Evolutionary conservation across 768 basidiomycete genomes (phyloP), one percentile per base, ranked within the genome.

Genomic region (Lactifluus piperatus): DNA sequence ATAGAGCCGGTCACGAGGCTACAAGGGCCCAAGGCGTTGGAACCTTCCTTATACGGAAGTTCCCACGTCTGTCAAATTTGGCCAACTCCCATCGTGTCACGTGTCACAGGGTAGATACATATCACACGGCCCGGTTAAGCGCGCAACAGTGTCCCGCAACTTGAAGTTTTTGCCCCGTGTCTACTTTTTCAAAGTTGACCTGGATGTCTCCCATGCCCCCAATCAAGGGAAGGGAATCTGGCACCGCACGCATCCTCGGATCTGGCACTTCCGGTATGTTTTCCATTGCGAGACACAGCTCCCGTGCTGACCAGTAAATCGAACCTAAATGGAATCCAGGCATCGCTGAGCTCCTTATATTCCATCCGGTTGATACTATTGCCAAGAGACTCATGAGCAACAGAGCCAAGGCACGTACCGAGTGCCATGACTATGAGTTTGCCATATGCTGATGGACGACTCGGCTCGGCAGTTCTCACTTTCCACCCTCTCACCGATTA

Each of bases 381-480:
- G 93, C 97, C n/a, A 99, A 99, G 73, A 87, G 95, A 36, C 73
- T 99, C 52, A 99, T 99, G 95, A 94, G 91, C 71, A 97, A 97
- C 82, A 94, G 94, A 77, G 77, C 79, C 62, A 89, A 88, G 80
- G 91, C 85, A 57, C 27, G 65, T 50, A n/a, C n/a, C n/a, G n/a
- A 34, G 32, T 30, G 4, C 9, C 16, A 34, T 5, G 32, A 34
- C 13, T 34, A 34, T 36, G n/a, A 36, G 13, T 29, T 11, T n/a
- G 22, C 1, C 11, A 3, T 50, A 9, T 11, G 14, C 1, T 34
- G 3, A 22, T 3, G 4, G 14, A 50, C 50, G 32, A 55, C 48
- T 20, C 32, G 32, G 36, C 16, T n/a, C n/a, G n/a, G n/a, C n/a
- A 90, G 88, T 85, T 85, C 45, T 81, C 87, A n/a, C n/a, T n/a